phyloP scores from a whole-genome alignment of 441 rosid species.

The Raphanus hybrid region DNA sequence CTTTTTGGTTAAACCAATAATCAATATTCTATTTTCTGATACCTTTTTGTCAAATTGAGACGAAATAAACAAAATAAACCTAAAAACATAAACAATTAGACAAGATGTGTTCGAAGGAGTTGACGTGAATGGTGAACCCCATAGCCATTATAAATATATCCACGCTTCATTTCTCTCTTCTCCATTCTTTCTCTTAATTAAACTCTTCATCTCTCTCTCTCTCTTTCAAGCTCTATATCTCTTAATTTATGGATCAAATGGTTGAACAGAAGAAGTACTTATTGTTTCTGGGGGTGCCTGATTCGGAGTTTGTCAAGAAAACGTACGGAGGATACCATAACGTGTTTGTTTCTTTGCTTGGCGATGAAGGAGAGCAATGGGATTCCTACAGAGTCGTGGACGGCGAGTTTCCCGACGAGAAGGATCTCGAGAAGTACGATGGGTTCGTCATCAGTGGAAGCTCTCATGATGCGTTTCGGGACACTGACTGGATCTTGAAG shows the following conservation, averaged over 20 bases:
- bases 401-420: constrained; percentile 73
- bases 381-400: constrained; percentile 70
- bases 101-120: constrained; percentile 6
- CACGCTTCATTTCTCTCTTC: constrained; percentile 20
- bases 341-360: constrained; percentile 68
- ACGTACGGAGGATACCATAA: constrained; percentile 78
- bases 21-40: neutral
- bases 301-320: constrained; percentile 68
- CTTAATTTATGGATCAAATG: constrained; percentile 17
- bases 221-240: neutral
- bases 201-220: neutral
- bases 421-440: constrained; percentile 62
- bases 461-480: constrained; percentile 71
- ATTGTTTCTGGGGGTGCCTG: constrained; percentile 64
- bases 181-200: neutral
- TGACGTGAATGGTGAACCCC: constrained; percentile 4
- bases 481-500: constrained; percentile 72
- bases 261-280: constrained; percentile 50
- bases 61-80: neutral
- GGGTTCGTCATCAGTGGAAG: constrained; percentile 87
- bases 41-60: neutral
- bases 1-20: neutral
- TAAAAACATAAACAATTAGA: constrained; percentile 1
- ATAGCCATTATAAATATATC: constrained; percentile 22
- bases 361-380: constrained; percentile 80